Evolutionary conservation across 768 basidiomycete species (phyloP), one percentile per base, ranked within the genome.

Genomic region (Phlegmacium glaucopus): DNA sequence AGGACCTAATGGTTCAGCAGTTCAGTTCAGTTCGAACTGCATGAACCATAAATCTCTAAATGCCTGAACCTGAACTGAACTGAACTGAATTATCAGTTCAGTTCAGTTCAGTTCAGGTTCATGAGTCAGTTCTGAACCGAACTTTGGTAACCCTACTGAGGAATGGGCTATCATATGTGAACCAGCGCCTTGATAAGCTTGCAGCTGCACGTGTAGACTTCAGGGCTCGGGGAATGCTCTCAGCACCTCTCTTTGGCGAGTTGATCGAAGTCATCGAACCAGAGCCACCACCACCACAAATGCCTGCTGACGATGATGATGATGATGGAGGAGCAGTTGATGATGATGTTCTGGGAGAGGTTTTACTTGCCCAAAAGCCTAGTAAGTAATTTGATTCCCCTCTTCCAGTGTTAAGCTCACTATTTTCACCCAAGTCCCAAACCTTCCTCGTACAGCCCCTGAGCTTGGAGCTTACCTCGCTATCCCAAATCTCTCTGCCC

Each of bases 121-220:
- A n/a, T n/a, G n/a, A n/a, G n/a, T n/a, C n/a, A n/a, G n/a, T n/a
- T n/a, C n/a, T n/a, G n/a, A n/a, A n/a, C n/a, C n/a, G n/a, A n/a
- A n/a, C n/a, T n/a, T n/a, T n/a, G n/a, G n/a, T n/a, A n/a, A n/a
- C n/a, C n/a, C n/a, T n/a, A n/a, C n/a, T n/a, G n/a, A n/a, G n/a
- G n/a, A n/a, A n/a, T n/a, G n/a, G n/a, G n/a, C n/a, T n/a, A n/a
- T n/a, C n/a, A n/a, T n/a, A n/a, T n/a, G n/a, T n/a, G n/a, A 62
- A 53, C 34, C 45, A 44, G 8, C 44, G 50, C 12, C 38, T 58
- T 1, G 58, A 63, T 29, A 65, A 67, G 44, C 50, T 68, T 1
- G 46, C 50, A 0, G 49, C 50, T 3, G 34, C 45, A 34, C 48
- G n/a, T n/a, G 26, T 11, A 9, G 25, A 13, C 7, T 49, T 49